Evolutionary conservation across 148 eudicot genomes (phyloP).

Genomic region (Camellia sinensis): DNA sequence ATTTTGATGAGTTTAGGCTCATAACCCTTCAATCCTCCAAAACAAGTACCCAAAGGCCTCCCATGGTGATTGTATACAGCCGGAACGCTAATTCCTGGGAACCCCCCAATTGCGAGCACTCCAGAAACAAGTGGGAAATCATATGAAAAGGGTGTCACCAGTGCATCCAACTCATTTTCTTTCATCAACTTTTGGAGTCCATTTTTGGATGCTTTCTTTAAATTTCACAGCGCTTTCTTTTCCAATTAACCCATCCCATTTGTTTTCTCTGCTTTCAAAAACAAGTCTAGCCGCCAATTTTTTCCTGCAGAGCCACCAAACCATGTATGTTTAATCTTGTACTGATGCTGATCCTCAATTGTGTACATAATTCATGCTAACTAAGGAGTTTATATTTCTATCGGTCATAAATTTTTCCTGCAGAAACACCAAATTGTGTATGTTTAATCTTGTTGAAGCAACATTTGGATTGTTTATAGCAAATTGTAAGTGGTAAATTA

Average conservation of each 20-base stretch:
- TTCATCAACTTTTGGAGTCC: conserved; percentile 18
- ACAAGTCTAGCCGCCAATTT: neutral
- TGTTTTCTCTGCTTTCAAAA: neutral
- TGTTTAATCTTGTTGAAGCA: too few species aligned
- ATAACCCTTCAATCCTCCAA: conserved; percentile 17
- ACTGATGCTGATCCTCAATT: too few species aligned
- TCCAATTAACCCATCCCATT: conserved; percentile 4
- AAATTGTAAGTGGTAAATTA: too few species aligned
- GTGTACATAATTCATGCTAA: too few species aligned
- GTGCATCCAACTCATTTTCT: conserved; percentile 5
- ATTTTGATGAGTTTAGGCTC: conserved; percentile 18
- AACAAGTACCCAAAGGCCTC: neutral
- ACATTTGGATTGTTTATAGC: too few species aligned
- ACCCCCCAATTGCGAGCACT: conserved; percentile 16
- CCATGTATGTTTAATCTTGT: too few species aligned
- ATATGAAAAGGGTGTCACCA: neutral
- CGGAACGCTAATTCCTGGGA: conserved; percentile 11
- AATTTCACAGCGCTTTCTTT: neutral
- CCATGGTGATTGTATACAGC: neutral
- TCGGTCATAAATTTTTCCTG: too few species aligned
- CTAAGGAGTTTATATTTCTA: too few species aligned
- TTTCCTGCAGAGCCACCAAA: neutral
- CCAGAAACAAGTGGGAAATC: too few species aligned
- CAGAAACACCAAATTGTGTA: too few species aligned
- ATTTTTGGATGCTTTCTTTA: neutral